Evolutionary conservation across 345 rosid genomes (phyloP), one percentile per base, ranked within the genome.

Genomic region (Boechera divaricarpa): DNA sequence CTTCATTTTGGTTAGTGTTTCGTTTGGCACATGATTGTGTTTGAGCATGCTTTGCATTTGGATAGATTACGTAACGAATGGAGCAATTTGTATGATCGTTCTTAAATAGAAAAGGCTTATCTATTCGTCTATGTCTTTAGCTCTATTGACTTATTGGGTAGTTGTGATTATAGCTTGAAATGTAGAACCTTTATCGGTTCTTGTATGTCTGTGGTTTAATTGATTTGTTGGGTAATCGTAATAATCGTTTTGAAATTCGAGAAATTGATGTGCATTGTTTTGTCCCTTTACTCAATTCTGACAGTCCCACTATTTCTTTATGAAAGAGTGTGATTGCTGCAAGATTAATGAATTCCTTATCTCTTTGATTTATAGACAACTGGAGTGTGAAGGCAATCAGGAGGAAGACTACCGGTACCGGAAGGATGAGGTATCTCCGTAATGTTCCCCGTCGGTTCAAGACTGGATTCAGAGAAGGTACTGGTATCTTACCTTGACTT

Each of bases 381-480:
- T 96, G 99, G 98, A 93, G 97, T 77, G 92, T 77, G 82, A 96
- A 96, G 87, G 98, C 98, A 7, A 93, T 96, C 77, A 70, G 98
- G 74, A 88, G 99, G 73, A 96, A 96, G 92, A 96, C 99, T 10
- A 95, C 99, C 0, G 98, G 97, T 67, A 90, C 96, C 7, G 98
- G 98, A 21, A 81, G 98, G 83, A 92, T 92, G 98, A 92, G 90
- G 85, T 89, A 90, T 70, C 87, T 92, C 35, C 91, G 95, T 44
- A 72, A 90, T 70, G 83, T 92, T 4, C 96, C 95, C 42, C 91
- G 97, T 73, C 86, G 97, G 33, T 92, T 92, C 87, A 92, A 90
- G 90, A 85, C 86, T 57, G 96, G 96, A 21, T 92, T 92, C 81
- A 88, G 96, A 86, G 97, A 92, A 79, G 97, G 97, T 90, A 80